phyloP scores from a whole-genome alignment of 257 asterid species.

The Solanum microdontum region DNA sequence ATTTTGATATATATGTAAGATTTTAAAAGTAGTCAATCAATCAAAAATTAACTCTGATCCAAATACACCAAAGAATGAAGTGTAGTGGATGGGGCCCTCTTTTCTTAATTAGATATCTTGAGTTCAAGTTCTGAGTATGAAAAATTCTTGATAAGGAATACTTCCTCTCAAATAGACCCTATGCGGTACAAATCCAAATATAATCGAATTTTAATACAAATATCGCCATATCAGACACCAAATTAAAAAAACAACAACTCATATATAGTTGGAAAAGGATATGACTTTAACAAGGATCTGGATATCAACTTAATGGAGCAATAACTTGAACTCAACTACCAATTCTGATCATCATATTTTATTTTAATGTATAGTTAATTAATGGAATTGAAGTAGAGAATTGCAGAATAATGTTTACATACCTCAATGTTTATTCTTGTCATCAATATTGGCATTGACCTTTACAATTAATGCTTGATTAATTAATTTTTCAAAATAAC shows the following conservation, averaged over 20 bases:
- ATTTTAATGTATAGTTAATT: not conserved
- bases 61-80: not conserved
- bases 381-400: not conserved
- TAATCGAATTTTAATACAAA: not conserved
- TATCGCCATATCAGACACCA: too few species aligned
- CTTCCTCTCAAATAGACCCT: too few species aligned
- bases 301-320: not conserved
- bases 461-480: not conserved
- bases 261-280: not conserved
- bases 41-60: too few species aligned
- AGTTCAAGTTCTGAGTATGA: too few species aligned
- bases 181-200: not conserved
- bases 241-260: too few species aligned
- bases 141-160: too few species aligned
- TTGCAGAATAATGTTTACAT: not conserved
- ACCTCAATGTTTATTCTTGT: not conserved
- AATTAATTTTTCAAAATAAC: not conserved
- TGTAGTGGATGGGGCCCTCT: fast-evolving
- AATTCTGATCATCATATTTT: not conserved
- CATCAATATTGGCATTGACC: not conserved
- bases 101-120: too few species aligned
- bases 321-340: not conserved
- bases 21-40: not conserved
- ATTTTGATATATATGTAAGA: not conserved
- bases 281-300: not conserved